Evolutionary conservation across 257 asterid species (phyloP).

Genomic region (Plantago major): DNA sequence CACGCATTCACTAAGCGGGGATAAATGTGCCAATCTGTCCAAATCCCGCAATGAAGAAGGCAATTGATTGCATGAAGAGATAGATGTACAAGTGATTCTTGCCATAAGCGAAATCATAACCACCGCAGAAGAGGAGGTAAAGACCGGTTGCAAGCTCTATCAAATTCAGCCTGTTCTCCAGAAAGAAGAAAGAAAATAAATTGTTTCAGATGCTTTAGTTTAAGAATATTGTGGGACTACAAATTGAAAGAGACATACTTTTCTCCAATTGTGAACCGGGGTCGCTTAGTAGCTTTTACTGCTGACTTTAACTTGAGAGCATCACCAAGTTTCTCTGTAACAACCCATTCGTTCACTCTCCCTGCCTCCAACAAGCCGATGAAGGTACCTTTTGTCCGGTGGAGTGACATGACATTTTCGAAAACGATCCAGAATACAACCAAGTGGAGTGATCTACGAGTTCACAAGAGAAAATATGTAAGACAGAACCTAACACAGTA

Average conservation of each 20-base stretch:
- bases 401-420: constrained; percentile 93
- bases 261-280: constrained; percentile 61
- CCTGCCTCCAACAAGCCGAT: constrained; percentile 84
- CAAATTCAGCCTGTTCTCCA: constrained; percentile 47
- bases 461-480: neutral
- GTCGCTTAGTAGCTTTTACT: constrained; percentile 40
- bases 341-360: constrained; percentile 95
- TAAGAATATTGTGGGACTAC: too few species aligned
- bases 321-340: constrained; percentile 88
- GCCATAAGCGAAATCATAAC: constrained; percentile 68
- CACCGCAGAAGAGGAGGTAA: constrained; percentile 75
- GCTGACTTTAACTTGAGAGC: constrained; percentile 62
- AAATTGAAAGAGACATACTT: constrained; percentile 36
- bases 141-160: constrained; percentile 55
- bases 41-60: constrained; percentile 73
- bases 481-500: neutral
- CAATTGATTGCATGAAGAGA: constrained; percentile 60
- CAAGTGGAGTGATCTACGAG: constrained; percentile 75
- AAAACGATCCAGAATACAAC: constrained; percentile 85
- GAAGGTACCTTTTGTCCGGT: constrained; percentile 89
- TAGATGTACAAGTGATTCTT: constrained; percentile 50
- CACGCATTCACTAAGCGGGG: constrained; percentile 34
- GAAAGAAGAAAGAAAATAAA: neutral
- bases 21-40: constrained; percentile 73
- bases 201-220: neutral